These are phyloP conservation scores for Schoenoplectus triqueter DNA, from an alignment of 202 grass and related monocot species.

Conservation along the genomic window DNA sequence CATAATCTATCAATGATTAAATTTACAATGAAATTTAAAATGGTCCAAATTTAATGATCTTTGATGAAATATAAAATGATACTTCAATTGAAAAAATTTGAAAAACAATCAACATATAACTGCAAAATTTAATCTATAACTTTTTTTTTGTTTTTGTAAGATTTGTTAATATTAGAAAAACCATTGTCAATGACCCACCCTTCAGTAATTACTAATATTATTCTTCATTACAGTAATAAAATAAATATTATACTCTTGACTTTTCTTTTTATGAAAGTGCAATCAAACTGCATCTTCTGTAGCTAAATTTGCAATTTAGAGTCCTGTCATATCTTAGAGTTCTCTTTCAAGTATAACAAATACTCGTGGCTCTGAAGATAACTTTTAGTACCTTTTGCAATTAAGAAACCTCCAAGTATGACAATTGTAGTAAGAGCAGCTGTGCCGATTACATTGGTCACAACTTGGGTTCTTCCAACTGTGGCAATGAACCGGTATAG, in stretches of 20 bases:
- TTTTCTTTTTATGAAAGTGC: background rate
- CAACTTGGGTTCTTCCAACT: conserved; percentile 54
- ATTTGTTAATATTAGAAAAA: no score
- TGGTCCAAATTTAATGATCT: no score
- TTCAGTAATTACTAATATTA: background rate
- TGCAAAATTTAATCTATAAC: no score
- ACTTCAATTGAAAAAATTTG: no score
- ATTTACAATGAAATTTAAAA: no score
- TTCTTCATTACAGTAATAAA: background rate
- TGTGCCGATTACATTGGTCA: conserved; percentile 46
- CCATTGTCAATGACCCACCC: no score
- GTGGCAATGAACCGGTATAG: conserved; percentile 57
- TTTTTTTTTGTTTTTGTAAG: no score
- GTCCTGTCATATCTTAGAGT: background rate
- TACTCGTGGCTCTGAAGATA: background rate
- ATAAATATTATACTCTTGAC: background rate
- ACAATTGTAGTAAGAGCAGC: conserved; percentile 42
- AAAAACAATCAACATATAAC: no score
- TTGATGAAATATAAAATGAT: no score
- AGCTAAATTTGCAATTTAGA: background rate
- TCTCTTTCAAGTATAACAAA: background rate
- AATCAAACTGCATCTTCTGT: background rate
- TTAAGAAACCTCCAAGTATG: conserved; percentile 53
- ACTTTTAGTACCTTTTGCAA: conserved; percentile 46
- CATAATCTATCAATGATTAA: no score